Evolutionary conservation across 2,329 filamentous ascomycete genomes (phyloP).

Genomic region (Phoma sp.): DNA sequence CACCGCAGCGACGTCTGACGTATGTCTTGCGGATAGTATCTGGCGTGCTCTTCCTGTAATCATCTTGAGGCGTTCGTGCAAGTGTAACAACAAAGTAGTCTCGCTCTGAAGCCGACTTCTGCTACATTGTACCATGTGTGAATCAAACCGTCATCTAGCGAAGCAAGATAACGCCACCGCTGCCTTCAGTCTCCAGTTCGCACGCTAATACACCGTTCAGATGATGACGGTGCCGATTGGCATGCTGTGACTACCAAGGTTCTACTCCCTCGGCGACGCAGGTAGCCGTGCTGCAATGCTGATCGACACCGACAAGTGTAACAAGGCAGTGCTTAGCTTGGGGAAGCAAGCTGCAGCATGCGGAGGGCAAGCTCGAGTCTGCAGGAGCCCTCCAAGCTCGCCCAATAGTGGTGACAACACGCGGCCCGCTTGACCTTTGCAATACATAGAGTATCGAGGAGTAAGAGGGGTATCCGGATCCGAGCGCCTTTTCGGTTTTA

Average conservation of each 20-base stretch:
- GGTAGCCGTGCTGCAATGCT: conserved; percentile 17
- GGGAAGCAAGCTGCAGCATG: not conserved
- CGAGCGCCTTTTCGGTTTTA: no score
- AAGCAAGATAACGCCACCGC: not conserved
- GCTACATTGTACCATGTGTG: not conserved
- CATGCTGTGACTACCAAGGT: not conserved
- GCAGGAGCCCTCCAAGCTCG: not conserved
- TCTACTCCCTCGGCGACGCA: conserved; percentile 1
- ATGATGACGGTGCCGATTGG: not conserved
- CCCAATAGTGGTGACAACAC: not conserved
- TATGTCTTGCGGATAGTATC: no score
- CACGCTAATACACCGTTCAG: conserved; percentile 1
- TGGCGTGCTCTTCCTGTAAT: no score
- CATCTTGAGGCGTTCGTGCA: not conserved
- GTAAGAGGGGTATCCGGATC: no score
- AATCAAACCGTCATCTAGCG: not conserved
- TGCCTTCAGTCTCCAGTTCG: not conserved
- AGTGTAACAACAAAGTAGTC: not conserved
- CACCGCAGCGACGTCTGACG: no score
- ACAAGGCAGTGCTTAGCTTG: not conserved
- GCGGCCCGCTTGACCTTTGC: no score
- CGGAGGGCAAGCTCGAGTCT: not conserved
- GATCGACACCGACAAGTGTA: not conserved
- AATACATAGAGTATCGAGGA: no score
- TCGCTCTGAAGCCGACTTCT: not conserved